Conservation (phyloP, 2,329 filamentous ascomycete species). For the Colletotrichum spaethianum region DNA sequence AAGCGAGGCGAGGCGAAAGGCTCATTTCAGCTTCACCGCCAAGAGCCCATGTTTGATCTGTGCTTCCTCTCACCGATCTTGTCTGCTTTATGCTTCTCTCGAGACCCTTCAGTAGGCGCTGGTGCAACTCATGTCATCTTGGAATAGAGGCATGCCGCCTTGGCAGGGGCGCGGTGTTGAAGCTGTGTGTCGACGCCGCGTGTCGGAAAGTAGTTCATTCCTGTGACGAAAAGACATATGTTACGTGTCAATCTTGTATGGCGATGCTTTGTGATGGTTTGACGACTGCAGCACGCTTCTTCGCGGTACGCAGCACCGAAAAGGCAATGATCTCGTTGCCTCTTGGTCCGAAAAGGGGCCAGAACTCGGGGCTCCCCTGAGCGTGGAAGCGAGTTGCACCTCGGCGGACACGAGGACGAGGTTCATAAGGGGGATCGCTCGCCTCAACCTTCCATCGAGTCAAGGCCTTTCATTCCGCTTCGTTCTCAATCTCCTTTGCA, state of each 20-base stretch:
- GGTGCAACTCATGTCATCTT: neutral
- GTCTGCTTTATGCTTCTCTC: neutral
- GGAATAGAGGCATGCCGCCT: neutral
- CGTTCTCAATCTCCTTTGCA: neutral
- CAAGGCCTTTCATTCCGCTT: neutral
- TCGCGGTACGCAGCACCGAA: neutral
- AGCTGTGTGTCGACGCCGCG: neutral
- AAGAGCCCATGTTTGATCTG: slow-evolving; percentile 22
- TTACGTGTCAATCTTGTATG: neutral
- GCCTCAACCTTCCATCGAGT: slow-evolving; percentile 7
- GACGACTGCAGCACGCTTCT: too few species aligned
- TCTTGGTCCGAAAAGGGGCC: neutral
- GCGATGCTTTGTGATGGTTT: neutral
- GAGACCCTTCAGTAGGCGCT: neutral
- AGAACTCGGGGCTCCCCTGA: neutral
- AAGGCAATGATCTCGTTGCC: neutral
- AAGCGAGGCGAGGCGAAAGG: neutral
- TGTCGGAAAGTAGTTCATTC: neutral
- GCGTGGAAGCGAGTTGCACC: neutral
- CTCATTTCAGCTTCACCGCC: slow-evolving; percentile 15
- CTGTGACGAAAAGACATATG: too few species aligned
- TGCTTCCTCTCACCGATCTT: neutral
- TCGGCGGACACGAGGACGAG: too few species aligned
- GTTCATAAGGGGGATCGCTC: neutral
- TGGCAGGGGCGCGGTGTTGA: slow-evolving; percentile 2